phyloP scores from a whole-genome alignment of 495 filamentous ascomycete species.

The Neurospora sp. region DNA sequence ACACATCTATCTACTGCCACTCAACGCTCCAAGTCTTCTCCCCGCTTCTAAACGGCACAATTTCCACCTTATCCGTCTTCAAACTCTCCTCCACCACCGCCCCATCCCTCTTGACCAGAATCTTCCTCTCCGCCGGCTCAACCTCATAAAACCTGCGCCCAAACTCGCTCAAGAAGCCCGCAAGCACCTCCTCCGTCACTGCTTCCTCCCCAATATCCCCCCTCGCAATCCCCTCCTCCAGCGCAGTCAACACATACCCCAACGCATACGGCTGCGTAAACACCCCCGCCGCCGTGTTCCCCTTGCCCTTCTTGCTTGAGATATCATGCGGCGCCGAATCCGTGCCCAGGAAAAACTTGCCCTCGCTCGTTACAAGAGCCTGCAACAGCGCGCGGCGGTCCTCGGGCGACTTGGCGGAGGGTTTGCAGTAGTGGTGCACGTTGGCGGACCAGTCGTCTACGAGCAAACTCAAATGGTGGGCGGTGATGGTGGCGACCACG shows the following conservation, averaged over 20 bases:
- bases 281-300: slow-evolving; percentile 67
- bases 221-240: slow-evolving; percentile 58
- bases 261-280: slow-evolving; percentile 89
- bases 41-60: slow-evolving; percentile 62
- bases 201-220: slow-evolving; percentile 50
- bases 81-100: slow-evolving; percentile 22
- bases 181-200: slow-evolving; percentile 60
- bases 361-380: slow-evolving; percentile 53
- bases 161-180: slow-evolving; percentile 64
- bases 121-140: slow-evolving; percentile 6
- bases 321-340: slow-evolving; percentile 52
- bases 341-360: slow-evolving; percentile 68
- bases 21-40: slow-evolving; percentile 53
- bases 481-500: slow-evolving; percentile 61
- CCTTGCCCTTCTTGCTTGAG: slow-evolving; percentile 56
- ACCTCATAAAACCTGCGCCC: slow-evolving; percentile 63
- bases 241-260: slow-evolving; percentile 55
- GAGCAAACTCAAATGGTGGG: slow-evolving; percentile 72
- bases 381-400: slow-evolving; percentile 69
- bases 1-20: slow-evolving; percentile 23
- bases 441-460: slow-evolving; percentile 69
- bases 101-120: slow-evolving; percentile 12
- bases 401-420: slow-evolving; percentile 59
- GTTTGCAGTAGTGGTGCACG: slow-evolving; percentile 77
- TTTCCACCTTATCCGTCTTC: slow-evolving; percentile 39